Conservation (phyloP, 306 rosid species). For the Biancaea sappan region DNA sequence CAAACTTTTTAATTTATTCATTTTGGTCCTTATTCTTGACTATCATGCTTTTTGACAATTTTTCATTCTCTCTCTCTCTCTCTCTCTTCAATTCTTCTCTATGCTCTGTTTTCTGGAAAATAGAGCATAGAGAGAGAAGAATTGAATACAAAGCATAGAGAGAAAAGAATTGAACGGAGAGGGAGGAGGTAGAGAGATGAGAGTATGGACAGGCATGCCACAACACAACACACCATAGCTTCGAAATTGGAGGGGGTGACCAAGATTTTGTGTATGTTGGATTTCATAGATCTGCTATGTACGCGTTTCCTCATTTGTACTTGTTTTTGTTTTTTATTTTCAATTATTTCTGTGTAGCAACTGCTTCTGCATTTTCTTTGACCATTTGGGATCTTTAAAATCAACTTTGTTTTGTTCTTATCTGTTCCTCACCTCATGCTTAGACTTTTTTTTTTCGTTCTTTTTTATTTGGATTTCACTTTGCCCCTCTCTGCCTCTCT, state of each 20-base stretch:
- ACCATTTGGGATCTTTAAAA: slow-evolving; percentile 29
- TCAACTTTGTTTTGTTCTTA: slow-evolving; percentile 10
- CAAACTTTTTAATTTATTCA: no score
- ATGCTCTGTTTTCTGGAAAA: no score
- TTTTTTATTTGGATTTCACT: slow-evolving; percentile 20
- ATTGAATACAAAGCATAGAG: no score
- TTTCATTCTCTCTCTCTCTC: no score
- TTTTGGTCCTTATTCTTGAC: no score
- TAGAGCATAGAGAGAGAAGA: no score
- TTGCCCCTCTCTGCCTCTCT: slow-evolving; percentile 1
- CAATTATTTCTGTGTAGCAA: slow-evolving; percentile 11
- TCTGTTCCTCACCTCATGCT: neutral
- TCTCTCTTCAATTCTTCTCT: no score
- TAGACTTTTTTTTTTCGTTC: neutral
- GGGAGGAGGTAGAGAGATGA: no score
- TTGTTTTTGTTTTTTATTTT: neutral
- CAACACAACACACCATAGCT: slow-evolving; percentile 35
- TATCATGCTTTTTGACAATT: no score
- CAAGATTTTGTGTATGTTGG: slow-evolving; percentile 30
- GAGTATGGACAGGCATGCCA: no score
- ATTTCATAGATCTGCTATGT: slow-evolving; percentile 52
- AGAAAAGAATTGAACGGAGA: no score
- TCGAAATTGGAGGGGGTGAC: slow-evolving; percentile 39
- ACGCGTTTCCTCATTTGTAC: neutral
- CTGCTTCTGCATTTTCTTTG: slow-evolving; percentile 14